phyloP scores from a whole-genome alignment of 148 eudicot genomes.

The Silene conica region DNA sequence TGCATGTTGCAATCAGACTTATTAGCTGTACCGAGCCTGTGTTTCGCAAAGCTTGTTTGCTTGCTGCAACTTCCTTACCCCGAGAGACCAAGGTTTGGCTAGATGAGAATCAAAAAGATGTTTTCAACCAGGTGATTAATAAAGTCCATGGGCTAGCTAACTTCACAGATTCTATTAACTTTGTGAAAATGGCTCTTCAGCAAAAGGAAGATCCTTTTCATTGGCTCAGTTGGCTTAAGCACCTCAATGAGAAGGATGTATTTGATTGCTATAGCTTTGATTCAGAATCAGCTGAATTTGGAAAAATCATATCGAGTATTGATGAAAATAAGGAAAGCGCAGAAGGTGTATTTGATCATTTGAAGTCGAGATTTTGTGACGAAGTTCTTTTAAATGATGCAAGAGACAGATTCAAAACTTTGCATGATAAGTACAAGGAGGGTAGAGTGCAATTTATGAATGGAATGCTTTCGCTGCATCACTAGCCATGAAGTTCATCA shows the following conservation, averaged over 20 bases:
- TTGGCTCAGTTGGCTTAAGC: slow-evolving; percentile 57
- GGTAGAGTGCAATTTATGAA: slow-evolving; percentile 47
- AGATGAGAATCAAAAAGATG: slow-evolving; percentile 36
- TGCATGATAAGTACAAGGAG: slow-evolving; percentile 53
- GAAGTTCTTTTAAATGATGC: slow-evolving; percentile 53
- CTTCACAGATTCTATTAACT: slow-evolving; percentile 44
- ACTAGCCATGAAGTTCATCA: slow-evolving; percentile 8
- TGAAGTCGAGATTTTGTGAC: slow-evolving; percentile 55
- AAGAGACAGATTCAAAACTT: slow-evolving; percentile 30
- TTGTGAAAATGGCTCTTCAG: slow-evolving; percentile 34
- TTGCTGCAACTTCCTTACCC: slow-evolving; percentile 50
- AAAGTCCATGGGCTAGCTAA: slow-evolving; percentile 35
- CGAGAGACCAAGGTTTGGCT: slow-evolving; percentile 35
- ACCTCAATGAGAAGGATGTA: slow-evolving; percentile 23
- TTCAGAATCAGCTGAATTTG: slow-evolving; percentile 14
- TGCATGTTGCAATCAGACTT: slow-evolving; percentile 60
- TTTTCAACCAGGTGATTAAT: slow-evolving; percentile 41
- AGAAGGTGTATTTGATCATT: slow-evolving; percentile 41
- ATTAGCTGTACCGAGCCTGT: slow-evolving; percentile 42
- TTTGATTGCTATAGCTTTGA: slow-evolving; percentile 10
- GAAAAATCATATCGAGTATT: slow-evolving; percentile 22
- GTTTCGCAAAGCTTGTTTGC: slow-evolving; percentile 76
- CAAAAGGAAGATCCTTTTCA: slow-evolving; percentile 54
- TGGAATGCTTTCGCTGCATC: slow-evolving; percentile 77
- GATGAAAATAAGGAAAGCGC: slow-evolving; percentile 31